Percentiles rank a stretch among this genome's conserved stretches.
Evolutionary conservation across 805 yeast genomes (phyloP).

Genomic region (Candida incommunis): DNA sequence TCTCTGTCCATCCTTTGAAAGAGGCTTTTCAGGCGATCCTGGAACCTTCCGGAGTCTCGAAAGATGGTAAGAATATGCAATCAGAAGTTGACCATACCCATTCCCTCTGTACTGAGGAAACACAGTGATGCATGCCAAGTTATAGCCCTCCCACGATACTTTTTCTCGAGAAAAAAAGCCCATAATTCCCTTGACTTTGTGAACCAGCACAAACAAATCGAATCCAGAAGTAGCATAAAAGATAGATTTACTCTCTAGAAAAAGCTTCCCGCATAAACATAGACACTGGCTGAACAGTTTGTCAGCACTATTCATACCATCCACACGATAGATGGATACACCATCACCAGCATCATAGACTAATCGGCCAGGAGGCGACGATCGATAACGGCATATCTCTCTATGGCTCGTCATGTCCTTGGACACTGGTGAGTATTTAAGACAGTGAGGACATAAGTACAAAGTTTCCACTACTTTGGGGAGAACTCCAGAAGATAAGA

Average conservation of each 20-base stretch:
- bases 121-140: slow-evolving; percentile 78
- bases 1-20: slow-evolving; percentile 65
- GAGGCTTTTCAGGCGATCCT: slow-evolving; percentile 89
- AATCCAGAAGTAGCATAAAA: slow-evolving; percentile 67
- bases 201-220: slow-evolving; percentile 50
- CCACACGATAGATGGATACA: slow-evolving; percentile 44
- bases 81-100: slow-evolving; percentile 63
- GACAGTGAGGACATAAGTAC: slow-evolving; percentile 68
- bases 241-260: slow-evolving; percentile 79
- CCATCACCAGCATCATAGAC: slow-evolving; percentile 47
- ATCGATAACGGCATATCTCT: slow-evolving; percentile 12
- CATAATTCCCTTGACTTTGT: slow-evolving; percentile 36
- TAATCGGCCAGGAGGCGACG: slow-evolving; percentile 45
- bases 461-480: slow-evolving; percentile 18
- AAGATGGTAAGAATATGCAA: slow-evolving; percentile 69
- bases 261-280: slow-evolving; percentile 74
- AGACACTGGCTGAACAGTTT: slow-evolving; percentile 65
- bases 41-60: slow-evolving; percentile 46
- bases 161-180: slow-evolving; percentile 89
- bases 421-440: slow-evolving; percentile 52
- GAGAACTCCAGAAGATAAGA: background rate
- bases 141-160: slow-evolving; percentile 61
- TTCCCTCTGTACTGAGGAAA: slow-evolving; percentile 85
- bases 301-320: slow-evolving; percentile 39
- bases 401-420: slow-evolving; percentile 37